phyloP scores from a whole-genome alignment of 2,329 filamentous ascomycete genomes.

The Colletotrichum musae region DNA sequence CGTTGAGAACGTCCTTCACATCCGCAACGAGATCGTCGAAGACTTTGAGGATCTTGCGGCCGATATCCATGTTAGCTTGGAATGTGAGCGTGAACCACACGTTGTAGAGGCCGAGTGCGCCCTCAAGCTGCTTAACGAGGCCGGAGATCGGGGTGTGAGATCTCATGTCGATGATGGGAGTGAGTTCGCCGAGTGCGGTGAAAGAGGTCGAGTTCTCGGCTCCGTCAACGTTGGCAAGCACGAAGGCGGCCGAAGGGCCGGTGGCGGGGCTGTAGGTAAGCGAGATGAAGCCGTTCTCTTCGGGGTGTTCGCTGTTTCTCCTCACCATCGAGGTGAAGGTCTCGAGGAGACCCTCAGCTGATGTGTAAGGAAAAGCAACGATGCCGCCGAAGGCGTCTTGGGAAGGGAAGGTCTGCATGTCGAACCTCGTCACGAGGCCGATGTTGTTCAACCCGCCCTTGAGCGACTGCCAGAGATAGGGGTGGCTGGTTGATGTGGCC shows the following conservation, averaged over 20 bases:
- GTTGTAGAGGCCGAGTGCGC: background rate
- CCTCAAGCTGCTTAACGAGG: background rate
- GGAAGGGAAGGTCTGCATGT: constrained; percentile 46
- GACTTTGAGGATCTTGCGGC: constrained; percentile 1
- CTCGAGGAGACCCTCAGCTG: background rate
- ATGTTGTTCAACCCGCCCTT: constrained; percentile 63
- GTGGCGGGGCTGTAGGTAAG: constrained; percentile 3
- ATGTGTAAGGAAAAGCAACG: background rate
- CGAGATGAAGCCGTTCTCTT: constrained; percentile 6
- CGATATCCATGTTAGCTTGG: constrained; percentile 10
- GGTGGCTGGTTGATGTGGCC: constrained; percentile 50
- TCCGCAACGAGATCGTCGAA: constrained; percentile 2
- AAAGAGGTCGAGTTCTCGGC: constrained; percentile 6
- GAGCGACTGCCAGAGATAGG: constrained; percentile 59
- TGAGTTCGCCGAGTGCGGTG: background rate
- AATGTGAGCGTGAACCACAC: constrained; percentile 31
- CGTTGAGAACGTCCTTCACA: constrained; percentile 1
- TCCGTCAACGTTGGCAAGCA: background rate
- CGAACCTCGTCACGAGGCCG: constrained; percentile 53
- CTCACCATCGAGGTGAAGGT: constrained; percentile 12
- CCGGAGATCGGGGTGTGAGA: background rate
- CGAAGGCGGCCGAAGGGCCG: background rate
- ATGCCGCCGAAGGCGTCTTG: constrained; percentile 30
- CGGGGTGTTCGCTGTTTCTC: background rate
- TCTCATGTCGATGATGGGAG: background rate